A percentile compares a stretch with the other conserved stretches of the same genome.
Evolutionary conservation across 768 basidiomycete genomes (phyloP).

Genomic region (Stropharia rugosoannulata): DNA sequence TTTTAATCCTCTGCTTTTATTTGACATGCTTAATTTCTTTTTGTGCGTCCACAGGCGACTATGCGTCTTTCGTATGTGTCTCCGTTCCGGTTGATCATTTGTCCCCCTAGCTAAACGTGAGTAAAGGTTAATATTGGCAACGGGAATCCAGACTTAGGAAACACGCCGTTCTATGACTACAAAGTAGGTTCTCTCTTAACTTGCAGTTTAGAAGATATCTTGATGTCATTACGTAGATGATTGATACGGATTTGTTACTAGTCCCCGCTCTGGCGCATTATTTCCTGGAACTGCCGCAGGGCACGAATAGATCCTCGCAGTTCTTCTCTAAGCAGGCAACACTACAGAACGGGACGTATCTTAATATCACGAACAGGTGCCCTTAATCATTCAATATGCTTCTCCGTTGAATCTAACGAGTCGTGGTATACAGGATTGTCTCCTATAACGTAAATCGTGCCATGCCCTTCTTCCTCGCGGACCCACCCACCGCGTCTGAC

Average conservation of each 20-base stretch:
- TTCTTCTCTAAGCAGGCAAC: conserved; percentile 35
- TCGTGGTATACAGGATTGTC: conserved; percentile 24
- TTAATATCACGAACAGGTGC: conserved; percentile 33
- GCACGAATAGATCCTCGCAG: conserved; percentile 27
- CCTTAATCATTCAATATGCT: background rate
- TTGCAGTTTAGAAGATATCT: background rate
- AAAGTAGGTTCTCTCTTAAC: conserved; percentile 18
- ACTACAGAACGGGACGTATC: conserved; percentile 40
- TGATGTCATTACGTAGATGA: conserved; percentile 26
- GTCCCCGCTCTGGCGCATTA: conserved; percentile 42
- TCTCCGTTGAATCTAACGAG: background rate
- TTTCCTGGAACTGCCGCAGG: conserved; percentile 43
- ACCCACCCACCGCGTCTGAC: conserved; percentile 23
- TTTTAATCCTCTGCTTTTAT: background rate
- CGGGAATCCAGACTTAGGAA: conserved; percentile 33
- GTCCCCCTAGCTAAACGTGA: background rate
- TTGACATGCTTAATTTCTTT: background rate
- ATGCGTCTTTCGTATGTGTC: conserved; percentile 33
- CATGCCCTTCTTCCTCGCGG: conserved; percentile 31
- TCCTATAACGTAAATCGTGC: conserved; percentile 39
- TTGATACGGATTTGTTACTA: conserved; percentile 43
- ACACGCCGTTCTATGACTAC: conserved; percentile 38
- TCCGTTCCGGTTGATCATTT: background rate
- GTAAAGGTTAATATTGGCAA: conserved; percentile 34
- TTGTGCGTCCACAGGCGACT: conserved; percentile 24